Percentiles rank a stretch among this genome's conserved stretches.
Conservation (phyloP, 805 yeast species). For the Yamadazyma ubonensis region DNA sequence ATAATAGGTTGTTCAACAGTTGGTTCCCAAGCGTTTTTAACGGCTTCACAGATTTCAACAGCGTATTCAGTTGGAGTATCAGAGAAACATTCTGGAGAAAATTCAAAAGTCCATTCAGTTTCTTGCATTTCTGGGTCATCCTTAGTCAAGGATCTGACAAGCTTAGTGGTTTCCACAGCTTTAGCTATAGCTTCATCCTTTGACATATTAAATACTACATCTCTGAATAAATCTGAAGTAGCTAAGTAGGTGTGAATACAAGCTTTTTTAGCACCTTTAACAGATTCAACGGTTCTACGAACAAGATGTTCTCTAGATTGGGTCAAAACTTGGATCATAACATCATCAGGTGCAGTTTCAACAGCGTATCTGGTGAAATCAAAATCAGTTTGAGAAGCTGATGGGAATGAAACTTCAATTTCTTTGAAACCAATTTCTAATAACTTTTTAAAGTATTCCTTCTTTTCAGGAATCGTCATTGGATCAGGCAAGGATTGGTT, state of each 20-base stretch:
- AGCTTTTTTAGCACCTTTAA: conserved; percentile 71
- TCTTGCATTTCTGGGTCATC: conserved; percentile 66
- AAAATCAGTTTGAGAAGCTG: conserved; percentile 80
- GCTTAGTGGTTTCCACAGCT: conserved; percentile 69
- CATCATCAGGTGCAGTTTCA: conserved; percentile 75
- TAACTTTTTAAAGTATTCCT: conserved; percentile 70
- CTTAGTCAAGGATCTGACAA: conserved; percentile 67
- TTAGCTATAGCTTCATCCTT: conserved; percentile 63
- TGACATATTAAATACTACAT: conserved; percentile 72
- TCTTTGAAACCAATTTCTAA: conserved; percentile 75
- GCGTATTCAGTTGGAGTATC: conserved; percentile 76
- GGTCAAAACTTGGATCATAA: conserved; percentile 67
- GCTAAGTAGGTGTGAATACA: conserved; percentile 73
- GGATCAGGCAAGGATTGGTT: conserved; percentile 83
- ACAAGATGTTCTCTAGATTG: conserved; percentile 76
- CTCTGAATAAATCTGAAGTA: conserved; percentile 72
- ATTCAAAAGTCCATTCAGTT: conserved; percentile 70
- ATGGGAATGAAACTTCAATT: conserved; percentile 78
- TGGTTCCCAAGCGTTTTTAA: conserved; percentile 76
- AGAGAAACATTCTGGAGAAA: conserved; percentile 76
- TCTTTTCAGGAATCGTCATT: conserved; percentile 72
- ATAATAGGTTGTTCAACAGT: conserved; percentile 71
- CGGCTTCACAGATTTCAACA: conserved; percentile 76
- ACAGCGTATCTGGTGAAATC: conserved; percentile 81
- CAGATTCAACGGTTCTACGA: conserved; percentile 70